phyloP scores from a whole-genome alignment of 352 stramenopile species.

The Phytopythium litorale region DNA sequence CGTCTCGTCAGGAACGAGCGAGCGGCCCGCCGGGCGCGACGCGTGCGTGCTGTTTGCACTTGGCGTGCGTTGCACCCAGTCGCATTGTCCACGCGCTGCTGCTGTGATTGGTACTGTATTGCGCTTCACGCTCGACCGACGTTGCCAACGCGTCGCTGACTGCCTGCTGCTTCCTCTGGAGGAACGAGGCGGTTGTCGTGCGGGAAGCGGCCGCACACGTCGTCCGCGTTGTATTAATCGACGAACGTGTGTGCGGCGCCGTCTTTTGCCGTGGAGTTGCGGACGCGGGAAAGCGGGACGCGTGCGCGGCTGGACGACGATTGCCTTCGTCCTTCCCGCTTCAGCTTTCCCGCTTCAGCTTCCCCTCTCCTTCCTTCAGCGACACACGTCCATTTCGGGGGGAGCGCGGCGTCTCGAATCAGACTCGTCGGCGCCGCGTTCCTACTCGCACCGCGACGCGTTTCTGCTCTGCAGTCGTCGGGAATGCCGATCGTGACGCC shows the following conservation, averaged over 20 bases:
- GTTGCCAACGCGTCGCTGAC: too few relatives aligned
- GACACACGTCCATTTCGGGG: neutral
- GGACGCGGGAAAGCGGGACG: neutral
- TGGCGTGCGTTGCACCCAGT: neutral
- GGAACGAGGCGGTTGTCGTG: too few relatives aligned
- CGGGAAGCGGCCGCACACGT: too few relatives aligned
- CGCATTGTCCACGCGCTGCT: neutral
- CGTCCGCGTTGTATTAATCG: too few relatives aligned
- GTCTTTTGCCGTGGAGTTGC: neutral
- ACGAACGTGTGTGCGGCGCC: neutral
- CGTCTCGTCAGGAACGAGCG: neutral
- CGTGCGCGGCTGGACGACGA: neutral
- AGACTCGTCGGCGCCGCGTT: neutral
- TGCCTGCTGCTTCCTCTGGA: neutral
- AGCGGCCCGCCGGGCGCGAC: neutral
- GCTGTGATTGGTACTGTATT: neutral
- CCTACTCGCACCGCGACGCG: neutral
- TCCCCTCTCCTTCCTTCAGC: neutral
- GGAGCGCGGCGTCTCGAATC: neutral
- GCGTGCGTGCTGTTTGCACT: neutral
- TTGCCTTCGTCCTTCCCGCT: neutral
- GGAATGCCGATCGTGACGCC: constrained; percentile 2
- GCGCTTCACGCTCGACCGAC: neutral
- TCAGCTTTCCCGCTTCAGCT: neutral
- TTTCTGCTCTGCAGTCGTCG: neutral